Evolutionary conservation across 1,284 basidiomycete species (phyloP), one percentile per base, ranked within the genome.

Genomic region (Marasmius sp.): DNA sequence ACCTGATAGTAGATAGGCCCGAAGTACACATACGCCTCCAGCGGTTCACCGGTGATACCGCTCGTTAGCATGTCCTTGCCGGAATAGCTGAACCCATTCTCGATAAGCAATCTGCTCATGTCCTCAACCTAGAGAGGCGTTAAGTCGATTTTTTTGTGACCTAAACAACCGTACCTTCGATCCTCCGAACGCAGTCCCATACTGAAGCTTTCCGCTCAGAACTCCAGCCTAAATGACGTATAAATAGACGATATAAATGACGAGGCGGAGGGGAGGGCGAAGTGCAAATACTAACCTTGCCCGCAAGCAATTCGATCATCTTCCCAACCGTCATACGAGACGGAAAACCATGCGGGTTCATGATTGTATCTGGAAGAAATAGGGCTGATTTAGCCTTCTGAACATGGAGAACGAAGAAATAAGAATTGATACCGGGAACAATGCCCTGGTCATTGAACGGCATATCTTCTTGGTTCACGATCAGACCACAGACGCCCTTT

Each of bases 341-440:
- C 1, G 97, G 97, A 84, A 99, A 99, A 71, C 97, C 97, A 77
- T 99, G 97, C 3, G 97, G 97, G 75, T 99, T 99, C 97, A 99
- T 99, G 79, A 99, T 98, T 20, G 97, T 94, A 77, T 99, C 97
- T 88, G 78, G 59, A 63, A 36, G 61, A 52, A 60, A 51, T 38
- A n/a, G 14, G 51, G 58, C 55, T 57, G 48, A 61, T 55, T 47
- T 12, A 12, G 11, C 41, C 11, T 12, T 43, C 11, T 43, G 12
- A 43, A 62, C 47, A 34, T 36, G 53, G 48, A 60, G 61, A 6
- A 9, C 27, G 33, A 49, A 16, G 36, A 39, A 56, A 47, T 6
- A n/a, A 14, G 22, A 6, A 33, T 51, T 73, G 83, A 66, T 72
- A 92, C 93, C 92, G 60, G 92, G 95, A 72, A 87, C 91, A 68